Evolutionary conservation across 768 basidiomycete genomes (phyloP), one percentile per base, ranked within the genome.

Genomic region (Rhizopogon roseolus): DNA sequence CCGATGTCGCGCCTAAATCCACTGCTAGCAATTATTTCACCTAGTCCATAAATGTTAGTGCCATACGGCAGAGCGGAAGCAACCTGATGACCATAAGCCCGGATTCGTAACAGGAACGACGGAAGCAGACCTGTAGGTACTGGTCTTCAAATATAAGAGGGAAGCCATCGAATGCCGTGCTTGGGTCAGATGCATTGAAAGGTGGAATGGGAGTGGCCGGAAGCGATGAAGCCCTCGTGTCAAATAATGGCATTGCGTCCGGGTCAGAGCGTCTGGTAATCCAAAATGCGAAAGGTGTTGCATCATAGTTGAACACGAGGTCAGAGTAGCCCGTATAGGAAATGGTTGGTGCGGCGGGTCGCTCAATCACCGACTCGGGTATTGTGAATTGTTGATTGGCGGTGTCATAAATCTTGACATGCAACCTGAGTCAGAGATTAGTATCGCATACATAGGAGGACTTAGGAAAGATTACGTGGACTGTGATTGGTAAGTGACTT

Each of bases 61-160:
- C 77, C 73, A 6, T 76, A 64, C 0, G 89, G 86, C 1, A 92
- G 71, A 0, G 84, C 77, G 4, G 86, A 87, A 1, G 86, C 71
- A 17, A 92, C 57, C 83, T 84, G 55, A 1, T 41, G 2, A 14
- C 34, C n/a, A 34, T 46, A 10, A 46, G 16, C 38, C 5, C 37
- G 7, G 10, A 14, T 36, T 27, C n/a, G 28, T 17, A 50, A 17
- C n/a, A n/a, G 29, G 44, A 1, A 19, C 8, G 8, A 29, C 22
- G 28, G 16, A 1, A 10, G 29, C 55, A 46, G 53, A 82, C 81
- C 76, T 90, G 87, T 19, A 92, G 75, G 63, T 90, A 91, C 61
- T 86, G 85, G 57, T 91, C 82, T 60, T 91, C 88, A 61, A 91
- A 91, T 11, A 92, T 79, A 10, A 92, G 71, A 0, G 83, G 80